phyloP scores from a whole-genome alignment of 768 basidiomycete genomes.

The Paxillus rubicundulus region DNA sequence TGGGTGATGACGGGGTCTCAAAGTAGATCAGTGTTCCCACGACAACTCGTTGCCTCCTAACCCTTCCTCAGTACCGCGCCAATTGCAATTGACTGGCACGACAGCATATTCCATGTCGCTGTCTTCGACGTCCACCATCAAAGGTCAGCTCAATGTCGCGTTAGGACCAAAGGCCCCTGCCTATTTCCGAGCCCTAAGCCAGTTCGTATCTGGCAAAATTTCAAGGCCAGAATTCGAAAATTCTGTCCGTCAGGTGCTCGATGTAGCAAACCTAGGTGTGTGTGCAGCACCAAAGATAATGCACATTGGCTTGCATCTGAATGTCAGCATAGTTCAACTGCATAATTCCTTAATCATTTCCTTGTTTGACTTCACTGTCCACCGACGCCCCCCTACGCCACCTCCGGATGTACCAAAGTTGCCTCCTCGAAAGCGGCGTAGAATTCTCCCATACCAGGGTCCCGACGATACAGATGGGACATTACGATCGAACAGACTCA shows the following conservation, averaged over 20 bases:
- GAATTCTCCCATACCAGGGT: constrained; percentile 69
- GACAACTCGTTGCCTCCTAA: constrained; percentile 6
- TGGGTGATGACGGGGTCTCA: constrained; percentile 1
- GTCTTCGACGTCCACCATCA: constrained; percentile 71
- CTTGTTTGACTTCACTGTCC: constrained; percentile 73
- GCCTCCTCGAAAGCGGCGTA: constrained; percentile 66
- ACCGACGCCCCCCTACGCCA: constrained; percentile 65
- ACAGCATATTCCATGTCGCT: constrained; percentile 55
- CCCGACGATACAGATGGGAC: constrained; percentile 54
- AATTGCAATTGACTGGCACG: no score
- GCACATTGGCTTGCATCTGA: constrained; percentile 8
- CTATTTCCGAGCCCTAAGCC: constrained; percentile 65
- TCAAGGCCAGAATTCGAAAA: constrained; percentile 80
- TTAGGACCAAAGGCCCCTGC: constrained; percentile 57
- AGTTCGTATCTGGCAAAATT: constrained; percentile 63
- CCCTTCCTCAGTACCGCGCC: no score
- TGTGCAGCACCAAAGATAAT: constrained; percentile 1
- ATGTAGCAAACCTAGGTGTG: constrained; percentile 52
- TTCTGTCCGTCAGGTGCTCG: constrained; percentile 57
- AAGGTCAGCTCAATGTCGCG: constrained; percentile 59
- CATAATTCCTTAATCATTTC: constrained; percentile 86
- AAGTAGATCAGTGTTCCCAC: neutral
- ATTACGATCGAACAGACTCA: constrained; percentile 62
- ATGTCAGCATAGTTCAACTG: constrained; percentile 55
- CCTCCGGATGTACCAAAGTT: constrained; percentile 60